Evolutionary conservation across 352 stramenopile genomes (phyloP).

Genomic region (Phytophthora podocarpi): DNA sequence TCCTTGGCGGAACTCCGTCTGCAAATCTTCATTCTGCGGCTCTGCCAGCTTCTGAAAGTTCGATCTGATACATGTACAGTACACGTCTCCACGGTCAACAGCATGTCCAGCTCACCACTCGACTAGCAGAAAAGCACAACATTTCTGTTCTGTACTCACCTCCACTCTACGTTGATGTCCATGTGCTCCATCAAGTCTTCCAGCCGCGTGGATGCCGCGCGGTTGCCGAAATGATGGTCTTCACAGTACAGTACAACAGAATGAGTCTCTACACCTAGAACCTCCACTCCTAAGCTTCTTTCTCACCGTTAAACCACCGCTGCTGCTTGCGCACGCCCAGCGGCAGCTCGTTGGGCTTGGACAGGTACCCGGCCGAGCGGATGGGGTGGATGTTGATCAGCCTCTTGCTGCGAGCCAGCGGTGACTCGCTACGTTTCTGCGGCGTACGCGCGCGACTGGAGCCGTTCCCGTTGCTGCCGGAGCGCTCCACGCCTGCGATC

Average conservation of each 20-base stretch:
- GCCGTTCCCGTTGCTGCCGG: conserved; percentile 68
- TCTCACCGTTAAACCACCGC: conserved; percentile 83
- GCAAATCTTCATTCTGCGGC: conserved; percentile 73
- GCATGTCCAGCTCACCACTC: not conserved
- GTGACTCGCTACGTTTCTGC: conserved; percentile 66
- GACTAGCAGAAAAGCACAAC: not conserved
- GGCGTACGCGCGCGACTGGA: conserved; percentile 66
- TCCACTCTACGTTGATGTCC: conserved; percentile 87
- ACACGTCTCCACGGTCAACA: not conserved
- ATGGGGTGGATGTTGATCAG: conserved; percentile 85
- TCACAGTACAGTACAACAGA: not conserved
- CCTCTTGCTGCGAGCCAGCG: conserved; percentile 64
- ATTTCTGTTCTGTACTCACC: conserved; percentile 30
- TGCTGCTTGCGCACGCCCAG: conserved; percentile 76
- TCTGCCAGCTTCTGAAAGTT: conserved; percentile 87
- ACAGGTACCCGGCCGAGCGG: conserved; percentile 64
- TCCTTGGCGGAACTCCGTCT: conserved; percentile 76
- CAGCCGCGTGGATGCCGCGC: conserved; percentile 63
- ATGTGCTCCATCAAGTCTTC: conserved; percentile 91
- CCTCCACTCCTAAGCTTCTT: not conserved
- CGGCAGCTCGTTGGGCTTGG: conserved; percentile 72
- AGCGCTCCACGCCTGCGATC: conserved; percentile 30
- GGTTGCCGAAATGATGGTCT: conserved; percentile 89
- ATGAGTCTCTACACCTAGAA: not conserved
- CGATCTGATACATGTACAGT: conserved; percentile 68